These are phyloP conservation scores for Fistulinella prunicolor DNA, from an alignment of 768 basidiomycete species.

Conservation along the genomic window DNA sequence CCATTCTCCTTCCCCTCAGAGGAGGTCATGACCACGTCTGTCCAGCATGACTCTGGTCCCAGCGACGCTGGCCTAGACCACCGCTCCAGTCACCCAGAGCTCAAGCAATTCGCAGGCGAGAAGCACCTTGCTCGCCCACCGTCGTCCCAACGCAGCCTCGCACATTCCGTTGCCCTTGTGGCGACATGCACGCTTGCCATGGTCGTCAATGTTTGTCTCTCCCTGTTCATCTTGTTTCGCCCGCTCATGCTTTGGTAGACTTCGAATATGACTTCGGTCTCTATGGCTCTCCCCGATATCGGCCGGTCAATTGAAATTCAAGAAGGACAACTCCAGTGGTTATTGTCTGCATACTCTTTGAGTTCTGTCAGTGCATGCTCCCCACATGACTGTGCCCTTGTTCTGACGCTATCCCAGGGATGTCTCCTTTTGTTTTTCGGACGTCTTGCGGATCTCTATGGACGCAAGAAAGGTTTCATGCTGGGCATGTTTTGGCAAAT, in stretches of 20 bases:
- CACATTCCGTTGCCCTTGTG: conserved; percentile 31
- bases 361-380: conserved; percentile 52
- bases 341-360: conserved; percentile 62
- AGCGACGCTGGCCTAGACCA: conserved; percentile 11
- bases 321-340: conserved; percentile 61
- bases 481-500: conserved; percentile 53
- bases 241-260: conserved; percentile 21
- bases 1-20: background rate
- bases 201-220: conserved; percentile 33
- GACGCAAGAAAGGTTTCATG: conserved; percentile 67
- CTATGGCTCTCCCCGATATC: conserved; percentile 55
- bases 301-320: conserved; percentile 45
- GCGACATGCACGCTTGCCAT: conserved; percentile 40
- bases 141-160: conserved; percentile 17
- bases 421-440: conserved; percentile 77
- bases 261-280: conserved; percentile 40
- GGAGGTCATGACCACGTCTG: conserved; percentile 7
- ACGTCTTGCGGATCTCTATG: conserved; percentile 76
- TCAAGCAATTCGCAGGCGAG: conserved; percentile 8
- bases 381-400: background rate
- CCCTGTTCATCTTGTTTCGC: background rate
- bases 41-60: conserved; percentile 2
- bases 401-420: conserved; percentile 45
- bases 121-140: background rate
- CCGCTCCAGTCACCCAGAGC: conserved; percentile 11